phyloP scores from a whole-genome alignment of 768 basidiomycete species.

The Suillus subaureus region DNA sequence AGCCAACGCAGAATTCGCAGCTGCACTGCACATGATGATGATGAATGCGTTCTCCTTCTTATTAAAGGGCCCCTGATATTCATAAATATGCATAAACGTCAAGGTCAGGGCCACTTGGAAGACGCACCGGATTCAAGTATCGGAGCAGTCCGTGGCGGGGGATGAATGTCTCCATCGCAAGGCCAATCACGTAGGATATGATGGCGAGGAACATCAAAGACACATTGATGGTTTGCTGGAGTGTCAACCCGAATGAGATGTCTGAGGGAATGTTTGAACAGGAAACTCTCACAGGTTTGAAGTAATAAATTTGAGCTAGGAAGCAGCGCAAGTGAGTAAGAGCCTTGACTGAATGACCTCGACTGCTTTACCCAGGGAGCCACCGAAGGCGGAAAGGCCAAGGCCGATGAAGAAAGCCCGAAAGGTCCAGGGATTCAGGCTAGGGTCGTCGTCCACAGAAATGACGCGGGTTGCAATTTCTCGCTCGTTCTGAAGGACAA shows the following conservation, averaged over 20 bases:
- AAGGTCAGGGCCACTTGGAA: neutral
- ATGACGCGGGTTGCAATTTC: conserved; percentile 52
- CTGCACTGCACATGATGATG: conserved; percentile 58
- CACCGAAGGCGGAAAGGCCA: conserved; percentile 52
- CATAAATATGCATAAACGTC: neutral
- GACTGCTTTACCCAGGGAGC: conserved; percentile 42
- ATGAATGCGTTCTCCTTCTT: conserved; percentile 63
- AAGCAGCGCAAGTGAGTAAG: conserved; percentile 4
- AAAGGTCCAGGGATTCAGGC: conserved; percentile 38
- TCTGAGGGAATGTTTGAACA: too few relatives aligned
- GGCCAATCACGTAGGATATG: conserved; percentile 53
- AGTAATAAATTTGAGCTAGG: too few relatives aligned
- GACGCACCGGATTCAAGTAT: conserved; percentile 50
- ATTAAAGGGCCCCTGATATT: conserved; percentile 54
- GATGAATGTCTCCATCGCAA: conserved; percentile 46
- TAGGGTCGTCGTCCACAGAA: conserved; percentile 34
- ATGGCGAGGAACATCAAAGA: conserved; percentile 58
- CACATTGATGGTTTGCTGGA: too few relatives aligned
- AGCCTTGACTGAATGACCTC: conserved; percentile 10
- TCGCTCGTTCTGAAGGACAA: conserved; percentile 42
- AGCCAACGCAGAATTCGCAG: conserved; percentile 53
- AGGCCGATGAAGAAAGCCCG: conserved; percentile 56
- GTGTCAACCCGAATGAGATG: too few relatives aligned
- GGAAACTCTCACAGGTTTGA: too few relatives aligned
- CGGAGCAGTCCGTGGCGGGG: conserved; percentile 47